Base-by-base conservation (phyloP, 2,329 filamentous ascomycete genomes). In the Pyricularia sp. region DNA sequence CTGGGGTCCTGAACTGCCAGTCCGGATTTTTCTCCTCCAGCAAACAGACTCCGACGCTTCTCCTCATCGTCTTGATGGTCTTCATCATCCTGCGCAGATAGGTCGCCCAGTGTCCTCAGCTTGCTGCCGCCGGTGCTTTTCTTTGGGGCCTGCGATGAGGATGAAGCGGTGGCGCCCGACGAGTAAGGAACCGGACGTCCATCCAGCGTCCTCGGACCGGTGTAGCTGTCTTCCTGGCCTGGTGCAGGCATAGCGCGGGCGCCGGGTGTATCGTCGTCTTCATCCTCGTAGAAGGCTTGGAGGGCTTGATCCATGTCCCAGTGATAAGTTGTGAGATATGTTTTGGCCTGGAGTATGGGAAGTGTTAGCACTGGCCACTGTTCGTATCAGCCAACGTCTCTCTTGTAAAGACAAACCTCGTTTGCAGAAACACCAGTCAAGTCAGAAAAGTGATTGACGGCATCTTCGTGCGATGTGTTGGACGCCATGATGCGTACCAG, bases 11-110 rank as follows among this genome's bases (percentile, higher is more conserved):
- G 85, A 28, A 89, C 83, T 26, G 86, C 87, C 60, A 89, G 75
- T 0, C 84, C 87, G 33, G 90, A 93, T 81, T 94, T 94, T 77
- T 93, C 91, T 40, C 91, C 91, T 63, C 91, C 91, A 24, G 91
- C 88, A 74, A 93, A 94, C 68, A 93, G 78, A 71, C 94, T 89
- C 67, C 86, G 78, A 7, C 85, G 82, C 31, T 87, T 83, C 1
- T 87, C 80, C 1, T 82, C 78, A 1, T 81, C 79, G 28, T 81
- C 78, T 8, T 82, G 78, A n/a, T 84, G 79, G 19, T 86, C 82
- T 3, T 83, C 81, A n/a, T 85, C 83, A 22, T 84, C 81, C 64
- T 87, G 12, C 7, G 19, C 44, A 9, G 53, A n/a, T 10, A 64
- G 53, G 16, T 64, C 62, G 4, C 22, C 30, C 19, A 64, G 9